Conservation (phyloP, 257 asterid species). For the Penstemon davidsonii region DNA sequence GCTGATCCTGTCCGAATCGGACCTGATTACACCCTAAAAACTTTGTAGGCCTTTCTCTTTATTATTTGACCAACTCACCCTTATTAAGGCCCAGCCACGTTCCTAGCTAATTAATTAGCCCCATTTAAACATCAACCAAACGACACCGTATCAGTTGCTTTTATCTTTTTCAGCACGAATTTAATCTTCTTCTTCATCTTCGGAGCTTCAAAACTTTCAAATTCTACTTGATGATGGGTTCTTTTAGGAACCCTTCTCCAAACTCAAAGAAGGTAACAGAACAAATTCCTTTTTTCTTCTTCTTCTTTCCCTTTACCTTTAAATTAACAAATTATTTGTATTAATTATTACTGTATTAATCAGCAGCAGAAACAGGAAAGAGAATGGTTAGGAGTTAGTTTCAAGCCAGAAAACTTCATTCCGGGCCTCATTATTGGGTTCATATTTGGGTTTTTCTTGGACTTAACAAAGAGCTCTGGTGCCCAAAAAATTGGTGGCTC, state of each 20-base stretch:
- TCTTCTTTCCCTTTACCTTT: not conserved
- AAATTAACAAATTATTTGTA: not conserved
- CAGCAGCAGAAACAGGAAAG: conserved; percentile 53
- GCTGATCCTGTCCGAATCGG: not conserved
- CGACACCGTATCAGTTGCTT: conserved; percentile 33
- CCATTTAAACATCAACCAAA: not conserved
- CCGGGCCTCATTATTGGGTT: conserved; percentile 93
- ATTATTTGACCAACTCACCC: no score
- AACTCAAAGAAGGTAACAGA: conserved; percentile 54
- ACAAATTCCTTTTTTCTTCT: not conserved
- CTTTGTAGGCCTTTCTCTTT: no score
- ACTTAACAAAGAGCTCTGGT: conserved; percentile 45
- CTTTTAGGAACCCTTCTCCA: conserved; percentile 44
- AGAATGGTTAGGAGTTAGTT: conserved; percentile 76
- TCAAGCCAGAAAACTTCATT: conserved; percentile 86
- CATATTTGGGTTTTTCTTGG: conserved; percentile 67
- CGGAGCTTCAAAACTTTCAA: conserved; percentile 25
- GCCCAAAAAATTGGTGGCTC: conserved; percentile 44
- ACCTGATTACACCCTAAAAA: no score
- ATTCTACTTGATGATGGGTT: conserved; percentile 35
- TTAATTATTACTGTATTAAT: not conserved
- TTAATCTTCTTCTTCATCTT: conserved; percentile 19
- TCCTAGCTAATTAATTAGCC: not conserved
- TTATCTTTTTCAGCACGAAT: conserved; percentile 22
- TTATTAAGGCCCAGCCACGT: no score